phyloP scores from a whole-genome alignment of 306 rosid genomes.

The Dicorynia guianensis region DNA sequence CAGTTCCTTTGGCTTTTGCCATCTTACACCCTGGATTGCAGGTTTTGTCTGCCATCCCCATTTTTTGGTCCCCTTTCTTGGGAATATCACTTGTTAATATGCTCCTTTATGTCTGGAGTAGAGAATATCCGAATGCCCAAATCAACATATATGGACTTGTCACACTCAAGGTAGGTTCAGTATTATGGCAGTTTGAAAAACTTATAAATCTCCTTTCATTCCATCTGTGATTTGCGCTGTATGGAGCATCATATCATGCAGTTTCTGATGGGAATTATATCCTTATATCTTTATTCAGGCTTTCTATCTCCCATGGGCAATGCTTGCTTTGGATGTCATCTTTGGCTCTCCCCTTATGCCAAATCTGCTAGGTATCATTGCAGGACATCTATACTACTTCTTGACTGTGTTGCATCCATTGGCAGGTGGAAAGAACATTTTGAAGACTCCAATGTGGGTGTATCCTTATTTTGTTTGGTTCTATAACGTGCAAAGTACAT shows the following conservation, averaged over 20 bases:
- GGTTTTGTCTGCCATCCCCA: conserved; percentile 78
- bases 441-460: conserved; percentile 93
- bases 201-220: conserved; percentile 6
- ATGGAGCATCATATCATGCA: conserved; percentile 10
- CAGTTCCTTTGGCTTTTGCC: conserved; percentile 17
- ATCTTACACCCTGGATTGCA: conserved; percentile 31
- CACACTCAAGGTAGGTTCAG: conserved; percentile 71
- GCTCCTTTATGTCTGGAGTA: conserved; percentile 96
- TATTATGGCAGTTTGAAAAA: neutral
- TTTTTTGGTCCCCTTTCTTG: conserved; percentile 62
- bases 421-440: conserved; percentile 81
- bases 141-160: conserved; percentile 94
- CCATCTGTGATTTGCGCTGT: conserved; percentile 22
- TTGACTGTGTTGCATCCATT: conserved; percentile 94
- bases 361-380: conserved; percentile 86
- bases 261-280: conserved; percentile 31
- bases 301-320: conserved; percentile 96
- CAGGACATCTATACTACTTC: conserved; percentile 95
- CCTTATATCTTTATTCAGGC: conserved; percentile 63
- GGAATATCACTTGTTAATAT: conserved; percentile 92
- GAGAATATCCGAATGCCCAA: conserved; percentile 91
- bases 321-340: conserved; percentile 92
- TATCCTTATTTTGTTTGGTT: conserved; percentile 67
- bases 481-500: conserved; percentile 24
- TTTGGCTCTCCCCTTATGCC: conserved; percentile 77